A percentile compares a stretch with the other conserved stretches of the same genome.
phyloP scores from a whole-genome alignment of 805 yeast genomes.

The Wickerhamiella azymoides region DNA sequence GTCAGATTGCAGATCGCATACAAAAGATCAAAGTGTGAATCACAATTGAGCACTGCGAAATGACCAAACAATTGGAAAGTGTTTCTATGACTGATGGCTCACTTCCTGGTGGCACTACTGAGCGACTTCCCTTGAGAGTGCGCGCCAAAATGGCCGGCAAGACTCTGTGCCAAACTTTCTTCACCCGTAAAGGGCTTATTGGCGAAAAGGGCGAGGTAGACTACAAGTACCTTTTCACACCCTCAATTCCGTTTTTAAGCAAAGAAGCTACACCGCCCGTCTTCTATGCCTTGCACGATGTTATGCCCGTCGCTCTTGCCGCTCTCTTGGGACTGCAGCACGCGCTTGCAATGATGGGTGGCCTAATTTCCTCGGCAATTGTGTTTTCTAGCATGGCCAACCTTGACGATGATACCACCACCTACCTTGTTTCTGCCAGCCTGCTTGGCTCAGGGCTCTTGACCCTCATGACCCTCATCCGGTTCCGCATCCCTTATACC shows the following conservation, averaged over 20 bases:
- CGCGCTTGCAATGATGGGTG: constrained; percentile 80
- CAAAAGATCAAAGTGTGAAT: too few species aligned
- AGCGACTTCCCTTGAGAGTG: not conserved
- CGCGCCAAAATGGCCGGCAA: not conserved
- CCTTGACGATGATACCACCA: constrained; percentile 34
- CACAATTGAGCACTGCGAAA: too few species aligned
- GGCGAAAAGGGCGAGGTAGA: constrained; percentile 33
- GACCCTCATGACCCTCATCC: constrained; percentile 61
- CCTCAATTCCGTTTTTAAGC: constrained; percentile 54
- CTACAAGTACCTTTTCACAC: constrained; percentile 65
- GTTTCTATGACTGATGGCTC: too few species aligned
- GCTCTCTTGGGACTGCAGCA: constrained; percentile 78
- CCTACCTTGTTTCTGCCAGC: constrained; percentile 57
- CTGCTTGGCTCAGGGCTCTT: constrained; percentile 58
- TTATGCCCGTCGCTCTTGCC: constrained; percentile 67
- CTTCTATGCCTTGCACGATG: constrained; percentile 66
- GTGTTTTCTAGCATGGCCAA: constrained; percentile 53
- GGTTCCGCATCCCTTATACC: constrained; percentile 62
- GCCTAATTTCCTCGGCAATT: constrained; percentile 73
- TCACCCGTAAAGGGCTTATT: not conserved
- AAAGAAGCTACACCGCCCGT: constrained; percentile 43
- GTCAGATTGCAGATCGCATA: too few species aligned
- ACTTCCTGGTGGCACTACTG: too few species aligned
- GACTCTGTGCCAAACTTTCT: not conserved
- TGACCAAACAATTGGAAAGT: too few species aligned